These are phyloP conservation scores for Epichloe bromicola DNA, from an alignment of 2,329 filamentous ascomycete genomes.

Conservation along the genomic window DNA sequence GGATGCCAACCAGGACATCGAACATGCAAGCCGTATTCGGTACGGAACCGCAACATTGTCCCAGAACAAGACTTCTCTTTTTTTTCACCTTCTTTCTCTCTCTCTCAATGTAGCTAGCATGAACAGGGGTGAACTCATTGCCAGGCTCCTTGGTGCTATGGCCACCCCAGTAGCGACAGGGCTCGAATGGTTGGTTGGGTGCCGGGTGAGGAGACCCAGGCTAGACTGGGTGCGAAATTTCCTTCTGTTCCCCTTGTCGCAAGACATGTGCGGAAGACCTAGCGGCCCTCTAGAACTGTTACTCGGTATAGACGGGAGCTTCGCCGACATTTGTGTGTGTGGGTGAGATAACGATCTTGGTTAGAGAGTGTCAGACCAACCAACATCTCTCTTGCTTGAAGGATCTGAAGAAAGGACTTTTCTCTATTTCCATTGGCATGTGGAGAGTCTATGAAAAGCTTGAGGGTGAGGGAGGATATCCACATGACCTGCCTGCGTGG, in stretches of 20 bases:
- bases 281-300: background rate
- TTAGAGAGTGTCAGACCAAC: background rate
- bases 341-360: background rate
- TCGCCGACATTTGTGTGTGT: background rate
- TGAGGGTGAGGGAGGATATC: background rate
- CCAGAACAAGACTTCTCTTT: background rate
- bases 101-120: slow-evolving; percentile 4
- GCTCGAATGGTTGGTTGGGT: slow-evolving; percentile 5
- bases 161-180: slow-evolving; percentile 9
- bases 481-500: background rate
- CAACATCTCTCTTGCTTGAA: no score
- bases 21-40: background rate
- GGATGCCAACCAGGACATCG: slow-evolving; percentile 2
- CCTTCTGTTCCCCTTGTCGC: slow-evolving; percentile 1
- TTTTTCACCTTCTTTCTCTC: background rate
- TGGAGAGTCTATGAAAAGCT: background rate
- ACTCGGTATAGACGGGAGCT: background rate
- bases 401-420: no score
- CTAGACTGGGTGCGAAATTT: slow-evolving; percentile 6
- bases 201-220: slow-evolving; percentile 8
- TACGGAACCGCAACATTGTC: slow-evolving; percentile 2
- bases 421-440: background rate
- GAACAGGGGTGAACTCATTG: slow-evolving; percentile 10
- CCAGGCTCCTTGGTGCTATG: slow-evolving; percentile 10
- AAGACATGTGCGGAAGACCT: background rate